A percentile compares a stretch with the other conserved stretches of the same genome.
Conservation (phyloP, 2,329 filamentous ascomycete genomes). For the Colletotrichum tabaci region DNA sequence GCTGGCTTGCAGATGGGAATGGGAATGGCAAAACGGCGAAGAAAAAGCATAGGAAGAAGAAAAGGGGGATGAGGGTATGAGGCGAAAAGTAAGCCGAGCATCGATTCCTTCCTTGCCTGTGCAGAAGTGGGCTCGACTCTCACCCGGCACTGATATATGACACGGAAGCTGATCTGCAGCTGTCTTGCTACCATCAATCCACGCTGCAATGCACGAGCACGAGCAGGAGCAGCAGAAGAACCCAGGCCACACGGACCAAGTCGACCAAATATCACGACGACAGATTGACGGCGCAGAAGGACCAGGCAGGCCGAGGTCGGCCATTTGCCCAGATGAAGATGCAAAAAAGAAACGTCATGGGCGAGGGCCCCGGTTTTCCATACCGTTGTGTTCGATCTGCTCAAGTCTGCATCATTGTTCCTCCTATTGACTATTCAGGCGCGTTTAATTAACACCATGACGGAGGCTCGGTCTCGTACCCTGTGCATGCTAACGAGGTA, state of each 20-base stretch:
- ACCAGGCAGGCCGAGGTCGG: slow-evolving; percentile 24
- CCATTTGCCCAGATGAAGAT: slow-evolving; percentile 1
- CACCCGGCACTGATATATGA: not conserved
- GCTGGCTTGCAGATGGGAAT: not conserved
- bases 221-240: slow-evolving; percentile 1
- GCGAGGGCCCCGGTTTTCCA: slow-evolving; percentile 18
- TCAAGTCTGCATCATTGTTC: slow-evolving; percentile 11
- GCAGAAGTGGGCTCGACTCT: slow-evolving; percentile 3
- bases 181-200: slow-evolving; percentile 24
- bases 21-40: not conserved
- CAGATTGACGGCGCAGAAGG: slow-evolving; percentile 20
- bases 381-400: slow-evolving; percentile 10
- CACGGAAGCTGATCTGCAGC: slow-evolving; percentile 28
- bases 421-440: slow-evolving; percentile 6
- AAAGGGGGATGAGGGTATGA: not conserved
- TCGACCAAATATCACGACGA: slow-evolving; percentile 21
- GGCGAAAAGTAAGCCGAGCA: not conserved
- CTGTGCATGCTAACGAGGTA: slow-evolving; percentile 25
- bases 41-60: not conserved
- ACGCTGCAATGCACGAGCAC: slow-evolving; percentile 18
- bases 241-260: slow-evolving; percentile 14
- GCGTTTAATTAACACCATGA: slow-evolving; percentile 7
- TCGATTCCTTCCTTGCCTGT: not conserved
- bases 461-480: slow-evolving; percentile 11
- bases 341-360: slow-evolving; percentile 19